A percentile compares a stretch with the other conserved stretches of the same genome.
phyloP scores from a whole-genome alignment of 805 yeast genomes.

The Nakazawaea holstii region DNA sequence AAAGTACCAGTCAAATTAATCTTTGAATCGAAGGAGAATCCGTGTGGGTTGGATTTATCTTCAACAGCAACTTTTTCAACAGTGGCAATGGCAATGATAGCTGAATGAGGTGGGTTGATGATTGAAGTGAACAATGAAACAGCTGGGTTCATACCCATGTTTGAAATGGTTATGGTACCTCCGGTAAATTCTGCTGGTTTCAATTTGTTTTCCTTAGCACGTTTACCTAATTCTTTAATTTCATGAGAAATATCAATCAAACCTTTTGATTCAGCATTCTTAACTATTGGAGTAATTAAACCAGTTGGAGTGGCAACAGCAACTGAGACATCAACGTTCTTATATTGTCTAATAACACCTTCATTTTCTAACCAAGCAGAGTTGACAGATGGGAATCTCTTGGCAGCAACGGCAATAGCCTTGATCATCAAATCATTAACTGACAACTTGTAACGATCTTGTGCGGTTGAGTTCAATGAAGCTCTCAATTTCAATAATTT shows the following conservation, averaged over 20 bases:
- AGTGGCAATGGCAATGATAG: slow-evolving; percentile 93
- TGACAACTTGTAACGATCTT: slow-evolving; percentile 85
- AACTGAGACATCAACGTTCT: slow-evolving; percentile 91
- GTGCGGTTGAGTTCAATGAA: slow-evolving; percentile 77
- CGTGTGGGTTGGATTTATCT: slow-evolving; percentile 85
- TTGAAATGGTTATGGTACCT: slow-evolving; percentile 97
- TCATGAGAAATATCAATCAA: slow-evolving; percentile 73
- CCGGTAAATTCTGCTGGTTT: slow-evolving; percentile 98
- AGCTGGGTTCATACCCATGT: slow-evolving; percentile 98
- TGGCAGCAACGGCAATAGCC: slow-evolving; percentile 87
- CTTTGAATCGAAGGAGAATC: slow-evolving; percentile 87
- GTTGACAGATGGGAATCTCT: slow-evolving; percentile 90
- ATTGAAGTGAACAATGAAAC: slow-evolving; percentile 91
- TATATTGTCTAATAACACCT: slow-evolving; percentile 88
- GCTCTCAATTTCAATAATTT: slow-evolving; percentile 90
- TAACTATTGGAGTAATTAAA: slow-evolving; percentile 91
- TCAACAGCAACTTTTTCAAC: slow-evolving; percentile 89
- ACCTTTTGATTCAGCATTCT: slow-evolving; percentile 84
- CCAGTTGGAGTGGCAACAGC: slow-evolving; percentile 99
- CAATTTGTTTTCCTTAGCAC: slow-evolving; percentile 92
- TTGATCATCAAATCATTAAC: slow-evolving; percentile 92
- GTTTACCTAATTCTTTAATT: slow-evolving; percentile 89
- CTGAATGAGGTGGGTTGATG: slow-evolving; percentile 95
- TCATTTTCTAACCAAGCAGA: slow-evolving; percentile 88
- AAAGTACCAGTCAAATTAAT: slow-evolving; percentile 93